Conservation (phyloP, 805 yeast genomes). For the Candida mattraensis region DNA sequence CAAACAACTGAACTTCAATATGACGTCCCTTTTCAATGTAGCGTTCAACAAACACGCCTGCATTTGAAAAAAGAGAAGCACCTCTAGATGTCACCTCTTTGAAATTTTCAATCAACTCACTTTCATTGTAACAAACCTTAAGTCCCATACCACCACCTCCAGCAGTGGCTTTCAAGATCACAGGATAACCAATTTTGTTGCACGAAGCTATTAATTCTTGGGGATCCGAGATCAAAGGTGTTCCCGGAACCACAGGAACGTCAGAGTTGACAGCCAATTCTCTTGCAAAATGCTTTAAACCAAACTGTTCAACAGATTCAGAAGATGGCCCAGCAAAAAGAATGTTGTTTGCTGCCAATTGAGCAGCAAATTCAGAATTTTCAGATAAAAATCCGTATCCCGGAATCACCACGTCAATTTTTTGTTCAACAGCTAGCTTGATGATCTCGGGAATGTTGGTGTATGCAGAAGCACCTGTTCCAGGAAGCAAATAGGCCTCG, state of each 20-base stretch:
- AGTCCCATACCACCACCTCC: constrained; percentile 99
- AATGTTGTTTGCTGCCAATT: constrained; percentile 77
- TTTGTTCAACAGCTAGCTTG: constrained; percentile 75
- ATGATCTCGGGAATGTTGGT: constrained; percentile 81
- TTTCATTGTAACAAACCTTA: constrained; percentile 83
- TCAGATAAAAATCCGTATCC: constrained; percentile 98
- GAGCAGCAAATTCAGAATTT: constrained; percentile 92
- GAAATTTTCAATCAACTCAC: constrained; percentile 78
- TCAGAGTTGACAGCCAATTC: constrained; percentile 84
- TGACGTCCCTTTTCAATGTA: constrained; percentile 94
- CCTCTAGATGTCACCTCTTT: constrained; percentile 93
- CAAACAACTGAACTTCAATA: constrained; percentile 94
- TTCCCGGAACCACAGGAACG: constrained; percentile 96
- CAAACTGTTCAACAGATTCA: constrained; percentile 84
- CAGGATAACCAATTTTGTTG: constrained; percentile 73
- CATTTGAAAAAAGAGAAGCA: constrained; percentile 84
- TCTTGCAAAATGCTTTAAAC: constrained; percentile 94
- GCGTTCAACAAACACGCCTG: constrained; percentile 93
- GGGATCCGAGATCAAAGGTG: constrained; percentile 70
- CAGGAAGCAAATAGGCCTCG: constrained; percentile 72
- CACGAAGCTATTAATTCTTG: constrained; percentile 76
- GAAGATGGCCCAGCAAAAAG: constrained; percentile 95
- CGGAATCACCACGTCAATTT: constrained; percentile 92
- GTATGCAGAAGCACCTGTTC: constrained; percentile 85
- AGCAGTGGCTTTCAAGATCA: constrained; percentile 96